Evolutionary conservation across 164 flowering plant species (phyloP).

Genomic region (Annona cherimola): DNA sequence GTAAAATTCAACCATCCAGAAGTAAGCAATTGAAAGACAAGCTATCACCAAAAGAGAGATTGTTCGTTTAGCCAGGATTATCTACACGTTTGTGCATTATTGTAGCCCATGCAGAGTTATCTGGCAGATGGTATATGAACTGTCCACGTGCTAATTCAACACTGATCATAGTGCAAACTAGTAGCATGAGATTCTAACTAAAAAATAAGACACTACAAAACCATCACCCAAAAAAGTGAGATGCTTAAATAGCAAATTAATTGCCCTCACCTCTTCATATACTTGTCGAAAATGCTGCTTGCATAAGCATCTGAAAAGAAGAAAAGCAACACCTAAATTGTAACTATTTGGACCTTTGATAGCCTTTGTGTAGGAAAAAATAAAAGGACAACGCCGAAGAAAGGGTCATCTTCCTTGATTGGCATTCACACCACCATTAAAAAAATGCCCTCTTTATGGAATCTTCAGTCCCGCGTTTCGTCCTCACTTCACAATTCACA

Average conservation of each 20-base stretch:
- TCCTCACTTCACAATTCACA: too few species aligned
- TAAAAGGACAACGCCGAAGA: background rate
- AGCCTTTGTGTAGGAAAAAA: background rate
- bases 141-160: too few species aligned
- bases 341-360: background rate
- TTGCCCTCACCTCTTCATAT: constrained; percentile 56
- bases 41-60: background rate
- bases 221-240: background rate
- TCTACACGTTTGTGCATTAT: background rate
- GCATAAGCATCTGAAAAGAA: constrained; percentile 49
- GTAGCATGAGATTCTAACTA: background rate
- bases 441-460: background rate
- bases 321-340: background rate
- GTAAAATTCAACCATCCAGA: background rate
- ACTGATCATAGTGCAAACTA: background rate
- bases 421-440: background rate
- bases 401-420: background rate
- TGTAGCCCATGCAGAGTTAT: too few species aligned
- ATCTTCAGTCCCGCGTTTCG: too few species aligned
- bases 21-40: background rate
- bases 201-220: too few species aligned
- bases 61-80: background rate
- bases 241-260: background rate
- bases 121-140: too few species aligned
- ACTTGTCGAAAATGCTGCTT: constrained; percentile 52